Percentiles rank a stretch among this genome's conserved stretches.
Conservation (phyloP, 768 basidiomycete genomes). For the Mycena rosella region DNA sequence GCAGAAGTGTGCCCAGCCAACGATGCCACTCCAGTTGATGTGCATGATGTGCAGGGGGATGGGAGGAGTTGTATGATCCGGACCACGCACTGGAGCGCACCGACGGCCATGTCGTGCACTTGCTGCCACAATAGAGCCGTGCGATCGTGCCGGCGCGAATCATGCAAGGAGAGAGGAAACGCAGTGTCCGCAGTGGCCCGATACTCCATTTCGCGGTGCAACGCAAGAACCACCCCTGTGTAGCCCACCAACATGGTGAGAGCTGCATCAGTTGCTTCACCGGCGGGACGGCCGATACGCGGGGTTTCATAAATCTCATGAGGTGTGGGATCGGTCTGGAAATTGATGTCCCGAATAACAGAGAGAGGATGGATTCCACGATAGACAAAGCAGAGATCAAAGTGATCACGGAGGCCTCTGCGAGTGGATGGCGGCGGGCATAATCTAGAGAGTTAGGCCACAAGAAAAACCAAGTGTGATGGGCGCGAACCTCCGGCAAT, state of each 20-base stretch:
- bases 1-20: conserved; percentile 22
- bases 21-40: not conserved
- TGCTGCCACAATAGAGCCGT: conserved; percentile 14
- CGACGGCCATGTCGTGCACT: conserved; percentile 5
- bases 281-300: too few relatives aligned
- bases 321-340: not conserved
- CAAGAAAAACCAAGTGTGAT: not conserved
- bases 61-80: conserved; percentile 6
- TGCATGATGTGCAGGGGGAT: not conserved
- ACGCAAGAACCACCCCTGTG: conserved; percentile 6
- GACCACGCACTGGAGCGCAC: conserved; percentile 7
- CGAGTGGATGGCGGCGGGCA: conserved; percentile 19
- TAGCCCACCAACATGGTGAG: conserved; percentile 15
- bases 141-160: conserved; percentile 10
- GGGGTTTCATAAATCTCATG: too few relatives aligned
- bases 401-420: conserved; percentile 16
- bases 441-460: conserved; percentile 6
- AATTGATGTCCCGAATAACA: conserved; percentile 8
- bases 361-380: conserved; percentile 21
- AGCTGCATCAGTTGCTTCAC: too few relatives aligned
- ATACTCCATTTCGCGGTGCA: conserved; percentile 27
- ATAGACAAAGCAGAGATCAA: conserved; percentile 22
- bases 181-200: not conserved
- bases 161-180: too few relatives aligned
- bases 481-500: conserved; percentile 20